Base-by-base conservation (phyloP, 306 rosid species). In the Biancaea sappan region DNA sequence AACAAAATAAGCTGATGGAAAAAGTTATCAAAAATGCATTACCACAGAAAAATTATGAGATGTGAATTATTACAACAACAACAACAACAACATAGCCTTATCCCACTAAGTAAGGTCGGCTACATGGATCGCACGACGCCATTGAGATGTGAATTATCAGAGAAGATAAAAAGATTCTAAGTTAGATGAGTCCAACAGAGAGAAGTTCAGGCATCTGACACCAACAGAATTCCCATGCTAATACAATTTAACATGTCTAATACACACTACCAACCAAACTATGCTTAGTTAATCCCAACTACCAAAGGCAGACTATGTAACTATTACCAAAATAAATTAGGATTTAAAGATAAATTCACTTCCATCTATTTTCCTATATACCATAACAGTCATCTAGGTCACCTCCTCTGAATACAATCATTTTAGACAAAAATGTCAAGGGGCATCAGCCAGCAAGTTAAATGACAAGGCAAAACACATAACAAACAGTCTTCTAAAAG, bases 41-140 rank as follows among this genome's bases (percentile, higher is more conserved):
- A 69, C 46, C 16, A 50, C 44, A 75, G 22, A 25, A 65, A 66
- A 56, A 50, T 8, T 69, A 25, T 34, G 71, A 59, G 59, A 76
- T 18, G 34, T 24, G 12, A 9, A n/a, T n/a, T n/a, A n/a, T n/a
- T n/a, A n/a, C n/a, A n/a, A n/a, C n/a, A n/a, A n/a, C n/a, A n/a
- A n/a, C n/a, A n/a, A n/a, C n/a, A n/a, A n/a, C n/a, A n/a, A n/a
- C n/a, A n/a, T n/a, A n/a, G n/a, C n/a, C n/a, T n/a, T n/a, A n/a
- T n/a, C n/a, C n/a, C n/a, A n/a, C n/a, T n/a, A n/a, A n/a, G n/a
- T n/a, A n/a, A n/a, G n/a, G n/a, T n/a, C n/a, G n/a, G n/a, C n/a
- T n/a, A n/a, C n/a, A n/a, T n/a, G n/a, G n/a, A n/a, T n/a, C n/a
- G n/a, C n/a, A n/a, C n/a, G n/a, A n/a, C n/a, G n/a, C n/a, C n/a